A percentile compares a stretch with the other conserved stretches of the same genome.
phyloP scores from a whole-genome alignment of 768 basidiomycete genomes.

The Boletus rubescentipes region DNA sequence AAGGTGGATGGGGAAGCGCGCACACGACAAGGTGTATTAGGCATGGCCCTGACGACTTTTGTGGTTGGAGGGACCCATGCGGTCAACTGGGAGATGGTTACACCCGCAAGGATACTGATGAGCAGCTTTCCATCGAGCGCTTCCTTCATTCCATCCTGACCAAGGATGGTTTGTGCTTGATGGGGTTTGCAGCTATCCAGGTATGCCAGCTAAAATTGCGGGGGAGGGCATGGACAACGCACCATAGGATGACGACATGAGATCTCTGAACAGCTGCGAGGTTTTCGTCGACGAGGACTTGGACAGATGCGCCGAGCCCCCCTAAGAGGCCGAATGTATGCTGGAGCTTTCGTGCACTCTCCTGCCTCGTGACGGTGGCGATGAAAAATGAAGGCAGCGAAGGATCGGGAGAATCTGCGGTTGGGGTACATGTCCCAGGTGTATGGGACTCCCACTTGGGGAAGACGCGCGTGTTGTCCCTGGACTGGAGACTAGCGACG shows the following conservation, averaged over 20 bases:
- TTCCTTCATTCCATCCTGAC: slow-evolving; percentile 71
- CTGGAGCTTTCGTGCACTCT: slow-evolving; percentile 67
- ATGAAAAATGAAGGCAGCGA: slow-evolving; percentile 77
- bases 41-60: slow-evolving; percentile 93
- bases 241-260: slow-evolving; percentile 91
- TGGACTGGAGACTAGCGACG: slow-evolving; percentile 73
- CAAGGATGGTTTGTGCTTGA: slow-evolving; percentile 71
- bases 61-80: slow-evolving; percentile 75
- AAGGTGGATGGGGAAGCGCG: slow-evolving; percentile 16
- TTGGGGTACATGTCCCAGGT: slow-evolving; percentile 74
- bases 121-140: slow-evolving; percentile 88
- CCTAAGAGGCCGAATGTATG: slow-evolving; percentile 59
- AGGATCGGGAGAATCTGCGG: slow-evolving; percentile 51
- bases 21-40: slow-evolving; percentile 96
- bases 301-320: slow-evolving; percentile 60
- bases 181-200: slow-evolving; percentile 87
- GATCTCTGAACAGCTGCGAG: slow-evolving; percentile 66
- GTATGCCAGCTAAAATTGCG: background rate
- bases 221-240: slow-evolving; percentile 21
- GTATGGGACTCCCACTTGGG: slow-evolving; percentile 69
- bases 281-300: slow-evolving; percentile 71
- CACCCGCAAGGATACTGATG: slow-evolving; percentile 97
- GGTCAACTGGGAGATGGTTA: slow-evolving; percentile 79
- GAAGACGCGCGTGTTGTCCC: slow-evolving; percentile 24
- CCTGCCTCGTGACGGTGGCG: slow-evolving; percentile 81